Evolutionary conservation across 202 grass and related monocot genomes (phyloP), one percentile per base, ranked within the genome.

Genomic region (Saccharum hybrid): DNA sequence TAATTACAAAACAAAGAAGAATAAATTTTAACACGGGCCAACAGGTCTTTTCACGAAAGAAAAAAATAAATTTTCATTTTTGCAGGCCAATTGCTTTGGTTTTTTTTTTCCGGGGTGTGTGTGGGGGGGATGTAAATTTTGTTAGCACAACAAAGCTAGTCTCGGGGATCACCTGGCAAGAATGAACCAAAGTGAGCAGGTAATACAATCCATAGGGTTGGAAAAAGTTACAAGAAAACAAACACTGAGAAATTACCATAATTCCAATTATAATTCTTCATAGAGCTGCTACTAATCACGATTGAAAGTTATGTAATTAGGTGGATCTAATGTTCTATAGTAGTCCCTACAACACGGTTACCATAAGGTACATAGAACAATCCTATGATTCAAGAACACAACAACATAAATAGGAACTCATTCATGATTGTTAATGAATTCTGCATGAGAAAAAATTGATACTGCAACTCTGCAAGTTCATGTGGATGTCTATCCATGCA

Each of bases 391-490:
- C 18, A 77, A 45, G 30, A 60, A 82, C 39, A 14, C 4, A 57
- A 7, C 21, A 71, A 65, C 13, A 15, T 4, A 36, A 36, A 3
- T 70, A 85, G 31, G 18, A 76, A 11, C 18, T 51, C 63, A 39
- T 63, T 68, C 8, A 61, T 72, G 57, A 86, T 75, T 67, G 46
- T 45, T 75, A 63, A 62, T 76, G 8, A 48, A 60, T 61, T 62
- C 28, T 60, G 62, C 78, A 38, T 73, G 74, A 68, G 61, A 81
- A 68, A 52, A 68, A 59, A 38, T 68, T 18, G 38, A 56, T 56
- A 56, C 51, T 56, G 52, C 52, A 60, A 23, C 38, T 28, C 23
- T 42, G 40, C 12, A 75, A 81, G 51, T 72, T 46, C 28, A 40
- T 41, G 57, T 23, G 7, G 12, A 42, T 62, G n/a, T 68, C 30